Evolutionary conservation across 1,284 basidiomycete species (phyloP), one percentile per base, ranked within the genome.

Genomic region (Rhodotorula sp.): DNA sequence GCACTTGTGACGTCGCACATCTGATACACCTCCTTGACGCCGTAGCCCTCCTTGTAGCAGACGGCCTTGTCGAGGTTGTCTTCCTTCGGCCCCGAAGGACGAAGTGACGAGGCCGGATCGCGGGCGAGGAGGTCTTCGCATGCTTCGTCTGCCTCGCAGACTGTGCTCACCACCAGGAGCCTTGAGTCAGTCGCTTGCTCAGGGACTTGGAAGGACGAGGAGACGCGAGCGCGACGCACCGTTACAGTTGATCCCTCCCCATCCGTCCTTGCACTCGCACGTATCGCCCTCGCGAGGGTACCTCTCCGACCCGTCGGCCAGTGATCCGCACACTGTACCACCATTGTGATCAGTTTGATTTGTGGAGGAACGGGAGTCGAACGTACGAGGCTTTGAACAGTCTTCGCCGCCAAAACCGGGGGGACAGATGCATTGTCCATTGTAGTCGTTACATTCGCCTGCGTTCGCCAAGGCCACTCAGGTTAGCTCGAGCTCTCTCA

Each of bases 1-100:
- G 77, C 78, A 94, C 92, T 97, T 22, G 94, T 98, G 37, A 99
- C 94, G 79, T 97, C 88, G 82, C 95, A 99, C 87, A 96, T 92
- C 80, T 99, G 95, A 80, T 94, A 93, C 77, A 94, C 94, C 79
- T 87, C 88, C 80, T 91, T 89, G 22, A 99, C 89, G 0, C 92
- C 92, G 77, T 90, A 86, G 20, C 95, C 95, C 55, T 90, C 92
- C 66, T 85, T 89, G 84, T 96, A 95, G 81, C 95, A 99, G 1
- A 91, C 92, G 87, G 96, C 94, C 75, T 93, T 90, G 53, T 80
- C 79, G 34, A 81, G 80, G 16, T 80, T 80, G 31, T 84, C 83
- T 3, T 85, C 79, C 77, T 84, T 13, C 82, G 82, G 8, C 34
- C 75, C 28, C 81, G 61, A 44, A 44, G 40, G 40, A 60, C 75